A percentile compares a stretch with the other conserved stretches of the same genome.
Evolutionary conservation across 345 rosid species (phyloP).

Genomic region (Limnanthes douglasii): DNA sequence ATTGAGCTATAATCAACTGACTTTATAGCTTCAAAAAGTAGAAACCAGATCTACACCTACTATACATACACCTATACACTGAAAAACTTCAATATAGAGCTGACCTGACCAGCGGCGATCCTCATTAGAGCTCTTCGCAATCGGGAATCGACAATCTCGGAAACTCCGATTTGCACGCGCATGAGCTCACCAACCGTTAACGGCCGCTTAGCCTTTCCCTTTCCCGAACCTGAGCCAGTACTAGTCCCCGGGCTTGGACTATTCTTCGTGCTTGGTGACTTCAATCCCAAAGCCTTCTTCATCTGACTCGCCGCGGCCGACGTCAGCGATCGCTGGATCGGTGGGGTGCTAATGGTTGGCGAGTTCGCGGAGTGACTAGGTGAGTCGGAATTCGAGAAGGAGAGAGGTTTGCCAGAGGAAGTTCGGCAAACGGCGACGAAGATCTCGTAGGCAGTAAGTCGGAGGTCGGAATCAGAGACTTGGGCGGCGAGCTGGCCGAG

Average conservation of each 20-base stretch:
- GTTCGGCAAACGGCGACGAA: slow-evolving; percentile 80
- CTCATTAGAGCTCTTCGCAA: slow-evolving; percentile 80
- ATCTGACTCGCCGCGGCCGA: slow-evolving; percentile 86
- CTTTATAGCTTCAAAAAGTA: not conserved
- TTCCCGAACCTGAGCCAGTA: slow-evolving; percentile 42
- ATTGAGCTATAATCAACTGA: slow-evolving; percentile 4
- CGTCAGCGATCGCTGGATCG: slow-evolving; percentile 75
- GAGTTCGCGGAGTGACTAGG: slow-evolving; percentile 16
- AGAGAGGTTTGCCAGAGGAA: slow-evolving; percentile 60
- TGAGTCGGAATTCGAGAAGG: slow-evolving; percentile 28
- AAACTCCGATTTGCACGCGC: slow-evolving; percentile 78
- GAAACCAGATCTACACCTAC: slow-evolving; percentile 12
- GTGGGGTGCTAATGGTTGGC: slow-evolving; percentile 36
- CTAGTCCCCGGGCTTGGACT: slow-evolving; percentile 58
- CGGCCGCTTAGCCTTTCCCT: slow-evolving; percentile 39
- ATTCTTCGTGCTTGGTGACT: slow-evolving; percentile 52
- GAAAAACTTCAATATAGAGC: slow-evolving; percentile 6
- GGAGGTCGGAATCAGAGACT: slow-evolving; percentile 74
- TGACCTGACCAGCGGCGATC: slow-evolving; percentile 80
- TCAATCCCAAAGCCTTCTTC: slow-evolving; percentile 89
- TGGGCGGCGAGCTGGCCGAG: slow-evolving; percentile 55
- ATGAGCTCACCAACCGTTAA: slow-evolving; percentile 84
- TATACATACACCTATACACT: not conserved
- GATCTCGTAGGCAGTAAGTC: slow-evolving; percentile 80
- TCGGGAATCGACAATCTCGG: slow-evolving; percentile 71